Base-by-base conservation (phyloP, 2,329 filamentous ascomycete species). In the Curvularia spicifera region DNA sequence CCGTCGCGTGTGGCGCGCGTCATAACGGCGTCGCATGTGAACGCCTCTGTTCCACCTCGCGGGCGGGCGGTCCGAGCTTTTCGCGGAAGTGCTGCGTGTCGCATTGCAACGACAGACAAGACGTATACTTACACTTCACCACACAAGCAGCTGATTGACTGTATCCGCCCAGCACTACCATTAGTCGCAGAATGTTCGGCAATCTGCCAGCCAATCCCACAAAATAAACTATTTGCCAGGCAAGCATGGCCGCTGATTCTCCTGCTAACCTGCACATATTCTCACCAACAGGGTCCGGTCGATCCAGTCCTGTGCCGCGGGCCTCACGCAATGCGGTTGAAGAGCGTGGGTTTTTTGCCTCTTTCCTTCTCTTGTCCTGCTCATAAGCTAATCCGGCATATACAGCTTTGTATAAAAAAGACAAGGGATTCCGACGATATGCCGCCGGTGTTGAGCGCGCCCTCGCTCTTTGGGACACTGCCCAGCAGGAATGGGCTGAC, bases 401-500 rank as follows among this genome's bases (percentile, higher is more conserved):
- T 4, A 82, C 54, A 91, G 75, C 87, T 85, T 60, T 81, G n/a
- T 78, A 78, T 55, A 83, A 82, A 68, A 87, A 86, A 68, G 85
- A 89, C 71, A 89, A 88, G 67, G 81, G 78, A 59, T 94, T 91
- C 75, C 91, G 93, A 66, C 90, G 93, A 76, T 99, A 98, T 86
- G 92, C 93, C 44, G 87, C 89, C 48, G 90, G 88, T 57, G 89
- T 99, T 65, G 94, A 98, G 72, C 87, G 93, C 76, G 91, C 93
- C 33, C 84, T 99, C 61, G 86, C 90, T 45, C 84, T 97, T 33
- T 99, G 97, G 80, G 95, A 99, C 75, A 93, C 91, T 15, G 88
- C 92, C 29, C 83, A 97, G 67, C 93, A 98, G 79, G 95, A 99
- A 87, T 99, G 95, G 95, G 95, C 96, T 48, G 95, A 99, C 80